Base-by-base conservation (phyloP, 225 moss, liverwort and hornwort species). In the Bryum argenteum region DNA sequence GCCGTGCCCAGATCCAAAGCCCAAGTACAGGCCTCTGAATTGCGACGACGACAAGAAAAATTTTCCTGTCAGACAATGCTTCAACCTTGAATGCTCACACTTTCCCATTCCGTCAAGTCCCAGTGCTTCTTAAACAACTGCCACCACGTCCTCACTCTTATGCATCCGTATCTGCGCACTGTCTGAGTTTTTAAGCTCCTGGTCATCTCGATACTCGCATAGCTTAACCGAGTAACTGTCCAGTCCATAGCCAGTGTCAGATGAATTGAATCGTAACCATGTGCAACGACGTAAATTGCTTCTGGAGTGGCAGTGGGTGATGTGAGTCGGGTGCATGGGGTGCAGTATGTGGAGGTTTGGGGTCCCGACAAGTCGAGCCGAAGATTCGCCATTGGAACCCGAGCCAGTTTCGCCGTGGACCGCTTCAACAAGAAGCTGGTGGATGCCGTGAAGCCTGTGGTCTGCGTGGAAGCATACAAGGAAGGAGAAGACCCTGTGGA, bases 401-500 rank as follows among this genome's bases (percentile, higher is more conserved):
- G 85, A 11, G 78, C 79, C 3, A 81, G 78, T 33, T 85, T 85
- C 28, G 85, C 79, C 28, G 81, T 81, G 66, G 85, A 85, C 3
- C 72, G 85, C 8, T 85, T 85, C 70, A 85, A 85, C 70, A 85
- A 81, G 61, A 75, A 81, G 61, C 64, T 81, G 68, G 76, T 73
- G 60, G 85, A 81, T 44, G 81, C 77, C 22, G 69, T 79, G 75
- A 85, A 85, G n/a, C 85, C 78, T 8, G 78, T 85, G 14, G 81
- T 85, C 22, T 85, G 81, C n/a, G 85, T 85, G 45, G 85, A 85
- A 56, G 85, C 85, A 3, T 85, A 63, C 70, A 85, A 81, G 56
- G 81, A 85, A 16, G 81, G 78, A 33, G 85, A 85, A 39, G 85
- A 79, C 0, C 60, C 85, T 14, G 70, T 85, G 15, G 85, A 85